Base-by-base conservation (phyloP, 768 basidiomycete genomes). In the Psilocybe tampanensis region DNA sequence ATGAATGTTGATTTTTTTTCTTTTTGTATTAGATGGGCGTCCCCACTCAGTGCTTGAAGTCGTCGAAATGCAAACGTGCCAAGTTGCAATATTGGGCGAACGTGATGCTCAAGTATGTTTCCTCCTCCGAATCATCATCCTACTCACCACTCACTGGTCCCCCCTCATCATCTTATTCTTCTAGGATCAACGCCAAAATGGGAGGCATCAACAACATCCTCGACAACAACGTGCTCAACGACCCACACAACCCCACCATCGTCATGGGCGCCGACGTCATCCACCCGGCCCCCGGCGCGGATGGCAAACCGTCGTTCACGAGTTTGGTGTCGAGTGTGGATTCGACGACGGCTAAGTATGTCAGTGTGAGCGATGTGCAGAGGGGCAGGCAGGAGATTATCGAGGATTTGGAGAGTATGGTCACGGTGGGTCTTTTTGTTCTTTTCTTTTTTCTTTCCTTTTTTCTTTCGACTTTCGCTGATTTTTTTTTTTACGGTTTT, bases 241-340 rank as follows among this genome's bases (percentile, higher is more conserved):
- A 93, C 64, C 81, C 85, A 0, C 74, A 78, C 33, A 83, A 86
- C 58, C 90, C 90, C 0, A 90, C 91, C 0, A 84, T 94, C 8
- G 84, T 94, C 21, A 85, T 93, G 80, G 92, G 89, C 56, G 91
- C 91, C 4, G 90, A 93, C 65, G 90, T 90, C 18, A 90, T 90
- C 44, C 91, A 94, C 62, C 91, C 92, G 0, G 84, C 90, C 8
- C 90, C 92, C 15, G 90, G 90, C 4, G 81, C 89, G 0, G 84
- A 82, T 7, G 89, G 86, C 15, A 81, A 86, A 1, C 92, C 92
- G 0, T 94, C 92, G 0, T 93, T 90, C 66, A 86, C 92, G 0
- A 78, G 88, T 4, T 74, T 94, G 0, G 92, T 94, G 5, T 88
- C 81, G 15, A 94, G 87, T 60, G 84, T 94, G 11, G 92, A 94